Percentiles rank a stretch among this genome's conserved stretches.
Conservation (phyloP, 2,329 filamentous ascomycete species). For the Furcasterigmium sp. region DNA sequence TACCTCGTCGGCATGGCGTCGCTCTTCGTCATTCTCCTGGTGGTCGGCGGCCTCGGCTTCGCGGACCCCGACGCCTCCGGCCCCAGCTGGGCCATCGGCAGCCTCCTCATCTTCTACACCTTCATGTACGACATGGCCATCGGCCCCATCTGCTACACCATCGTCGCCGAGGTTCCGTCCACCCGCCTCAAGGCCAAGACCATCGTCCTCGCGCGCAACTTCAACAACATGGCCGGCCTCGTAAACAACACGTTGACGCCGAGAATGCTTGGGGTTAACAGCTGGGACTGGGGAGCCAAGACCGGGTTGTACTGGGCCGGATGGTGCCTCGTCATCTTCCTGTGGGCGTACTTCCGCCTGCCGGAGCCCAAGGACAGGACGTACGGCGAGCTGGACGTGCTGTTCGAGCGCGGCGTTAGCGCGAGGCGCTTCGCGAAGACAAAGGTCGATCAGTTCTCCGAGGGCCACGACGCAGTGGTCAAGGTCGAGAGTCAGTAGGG, state of each 20-base stretch:
- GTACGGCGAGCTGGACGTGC: constrained; percentile 48
- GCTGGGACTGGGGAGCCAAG: constrained; percentile 43
- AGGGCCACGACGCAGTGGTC: neutral
- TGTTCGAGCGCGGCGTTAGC: constrained; percentile 41
- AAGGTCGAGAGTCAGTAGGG: neutral
- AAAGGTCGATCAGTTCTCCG: constrained; percentile 11
- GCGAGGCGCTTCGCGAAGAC: constrained; percentile 34
- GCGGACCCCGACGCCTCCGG: constrained; percentile 37
- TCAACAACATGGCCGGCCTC: constrained; percentile 45
- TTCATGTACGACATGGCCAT: constrained; percentile 40
- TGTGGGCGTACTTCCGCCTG: constrained; percentile 47
- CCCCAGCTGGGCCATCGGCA: constrained; percentile 42
- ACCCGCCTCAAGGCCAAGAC: constrained; percentile 41
- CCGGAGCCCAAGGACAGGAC: constrained; percentile 50
- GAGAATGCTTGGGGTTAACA: constrained; percentile 39
- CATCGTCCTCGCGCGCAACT: constrained; percentile 34
- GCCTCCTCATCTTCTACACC: constrained; percentile 37
- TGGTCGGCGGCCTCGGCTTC: constrained; percentile 36
- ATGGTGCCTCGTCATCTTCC: constrained; percentile 36
- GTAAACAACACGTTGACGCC: constrained; percentile 40
- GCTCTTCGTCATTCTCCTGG: constrained; percentile 32
- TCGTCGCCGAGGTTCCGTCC: constrained; percentile 38
- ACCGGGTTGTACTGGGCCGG: constrained; percentile 40
- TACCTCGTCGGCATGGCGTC: constrained; percentile 35
- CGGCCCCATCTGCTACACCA: constrained; percentile 37